These are phyloP conservation scores for Leishmania major DNA, from an alignment of 208 protist genomes.

Conservation along the genomic window DNA sequence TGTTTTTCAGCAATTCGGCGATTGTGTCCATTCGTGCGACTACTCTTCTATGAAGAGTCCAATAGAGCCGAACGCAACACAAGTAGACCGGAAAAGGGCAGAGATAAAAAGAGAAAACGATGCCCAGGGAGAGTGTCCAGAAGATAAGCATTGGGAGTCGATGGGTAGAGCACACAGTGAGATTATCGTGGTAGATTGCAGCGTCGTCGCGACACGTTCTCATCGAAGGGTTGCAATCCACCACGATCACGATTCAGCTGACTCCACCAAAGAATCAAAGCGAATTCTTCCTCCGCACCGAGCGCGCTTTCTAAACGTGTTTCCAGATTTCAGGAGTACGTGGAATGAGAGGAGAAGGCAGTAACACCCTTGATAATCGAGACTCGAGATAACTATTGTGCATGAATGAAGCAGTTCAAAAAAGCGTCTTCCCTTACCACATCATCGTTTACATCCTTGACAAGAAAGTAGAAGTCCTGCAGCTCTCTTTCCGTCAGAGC, in stretches of 20 bases:
- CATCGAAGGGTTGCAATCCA: neutral
- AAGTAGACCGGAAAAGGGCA: neutral
- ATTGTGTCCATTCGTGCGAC: slow-evolving; percentile 25
- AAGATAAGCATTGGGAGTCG: neutral
- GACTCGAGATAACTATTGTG: slow-evolving; percentile 9
- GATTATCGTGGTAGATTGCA: neutral
- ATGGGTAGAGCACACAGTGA: neutral
- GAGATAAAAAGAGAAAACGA: neutral
- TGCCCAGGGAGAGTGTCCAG: neutral
- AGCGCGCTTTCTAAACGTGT: neutral
- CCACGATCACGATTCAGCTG: neutral
- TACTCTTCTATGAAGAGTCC: slow-evolving; percentile 5
- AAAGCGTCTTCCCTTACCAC: slow-evolving; percentile 27
- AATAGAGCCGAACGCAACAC: neutral
- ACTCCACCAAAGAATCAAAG: neutral
- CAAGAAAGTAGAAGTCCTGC: slow-evolving; percentile 28
- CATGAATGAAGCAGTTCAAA: slow-evolving; percentile 22
- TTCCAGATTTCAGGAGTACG: neutral
- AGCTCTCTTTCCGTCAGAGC: slow-evolving; percentile 19
- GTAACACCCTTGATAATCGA: no score
- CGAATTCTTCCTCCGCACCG: neutral
- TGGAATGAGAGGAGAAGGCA: neutral
- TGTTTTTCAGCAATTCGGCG: slow-evolving; percentile 28
- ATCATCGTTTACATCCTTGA: slow-evolving; percentile 11
- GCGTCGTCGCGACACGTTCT: neutral